Evolutionary conservation across 2,329 filamentous ascomycete species (phyloP).

Genomic region (Simplicillium aogashimaense): DNA sequence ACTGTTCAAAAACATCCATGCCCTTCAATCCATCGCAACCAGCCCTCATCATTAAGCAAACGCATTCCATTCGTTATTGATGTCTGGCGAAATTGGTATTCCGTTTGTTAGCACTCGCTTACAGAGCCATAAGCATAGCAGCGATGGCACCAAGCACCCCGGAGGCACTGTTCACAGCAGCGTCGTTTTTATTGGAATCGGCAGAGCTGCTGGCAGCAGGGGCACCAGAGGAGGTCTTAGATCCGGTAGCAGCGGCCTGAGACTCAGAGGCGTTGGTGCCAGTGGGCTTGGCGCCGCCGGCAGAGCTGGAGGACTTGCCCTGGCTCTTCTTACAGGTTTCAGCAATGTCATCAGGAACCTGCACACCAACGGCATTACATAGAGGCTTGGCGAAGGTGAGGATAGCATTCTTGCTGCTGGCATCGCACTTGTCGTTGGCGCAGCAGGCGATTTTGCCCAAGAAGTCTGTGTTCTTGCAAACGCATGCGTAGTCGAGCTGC

Average conservation of each 20-base stretch:
- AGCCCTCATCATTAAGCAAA: no score
- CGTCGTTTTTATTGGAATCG: background rate
- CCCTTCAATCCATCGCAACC: no score
- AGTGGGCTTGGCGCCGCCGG: no score
- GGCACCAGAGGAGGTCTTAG: no score
- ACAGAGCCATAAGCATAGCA: slow-evolving; percentile 14
- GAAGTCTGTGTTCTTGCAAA: slow-evolving; percentile 29
- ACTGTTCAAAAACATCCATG: no score
- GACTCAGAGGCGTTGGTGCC: background rate
- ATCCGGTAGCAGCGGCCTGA: background rate
- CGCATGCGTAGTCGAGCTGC: slow-evolving; percentile 26
- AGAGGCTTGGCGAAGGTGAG: slow-evolving; percentile 26
- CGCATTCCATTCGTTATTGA: no score
- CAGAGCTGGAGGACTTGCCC: background rate
- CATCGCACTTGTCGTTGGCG: slow-evolving; percentile 21
- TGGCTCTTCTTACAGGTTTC: slow-evolving; percentile 16
- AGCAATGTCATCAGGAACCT: slow-evolving; percentile 22
- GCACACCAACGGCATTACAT: slow-evolving; percentile 24
- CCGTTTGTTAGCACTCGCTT: slow-evolving; percentile 1
- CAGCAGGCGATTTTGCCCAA: slow-evolving; percentile 30
- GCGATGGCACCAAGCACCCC: slow-evolving; percentile 2
- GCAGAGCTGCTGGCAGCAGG: background rate
- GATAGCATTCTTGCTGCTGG: slow-evolving; percentile 18
- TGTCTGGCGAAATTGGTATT: no score
- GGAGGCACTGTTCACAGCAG: background rate